These are phyloP conservation scores for Tillandsia leiboldiana DNA, from an alignment of 176 grass and related monocot species.

Conservation along the genomic window DNA sequence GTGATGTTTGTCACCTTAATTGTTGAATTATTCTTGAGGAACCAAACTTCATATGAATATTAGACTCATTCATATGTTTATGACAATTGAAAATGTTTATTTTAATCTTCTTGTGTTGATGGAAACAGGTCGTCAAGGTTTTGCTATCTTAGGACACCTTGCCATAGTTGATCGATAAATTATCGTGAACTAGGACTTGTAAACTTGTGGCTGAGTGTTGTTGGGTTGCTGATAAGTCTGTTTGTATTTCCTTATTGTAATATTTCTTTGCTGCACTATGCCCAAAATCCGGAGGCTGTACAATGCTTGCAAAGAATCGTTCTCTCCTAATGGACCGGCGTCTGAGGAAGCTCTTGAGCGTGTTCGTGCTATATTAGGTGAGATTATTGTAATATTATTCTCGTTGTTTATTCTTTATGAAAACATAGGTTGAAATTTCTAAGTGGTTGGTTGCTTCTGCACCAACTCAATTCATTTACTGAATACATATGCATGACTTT, in stretches of 20 bases:
- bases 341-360: slow-evolving; percentile 81
- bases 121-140: not conserved
- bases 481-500: no score
- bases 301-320: slow-evolving; percentile 70
- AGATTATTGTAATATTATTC: slow-evolving; percentile 13
- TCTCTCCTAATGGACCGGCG: slow-evolving; percentile 65
- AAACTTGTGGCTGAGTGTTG: not conserved
- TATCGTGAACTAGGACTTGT: not conserved
- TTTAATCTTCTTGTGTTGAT: no score
- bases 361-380: slow-evolving; percentile 80
- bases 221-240: not conserved
- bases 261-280: slow-evolving; percentile 37
- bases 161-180: not conserved
- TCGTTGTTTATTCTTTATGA: not conserved
- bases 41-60: no score
- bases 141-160: not conserved
- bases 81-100: no score
- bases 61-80: no score
- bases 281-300: slow-evolving; percentile 78
- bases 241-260: not conserved
- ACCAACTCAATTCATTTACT: not conserved
- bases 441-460: not conserved
- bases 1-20: no score
- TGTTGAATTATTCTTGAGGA: no score
- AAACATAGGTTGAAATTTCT: not conserved